Evolutionary conservation across 331 rosid species (phyloP).

Genomic region (Spiraea crenata): DNA sequence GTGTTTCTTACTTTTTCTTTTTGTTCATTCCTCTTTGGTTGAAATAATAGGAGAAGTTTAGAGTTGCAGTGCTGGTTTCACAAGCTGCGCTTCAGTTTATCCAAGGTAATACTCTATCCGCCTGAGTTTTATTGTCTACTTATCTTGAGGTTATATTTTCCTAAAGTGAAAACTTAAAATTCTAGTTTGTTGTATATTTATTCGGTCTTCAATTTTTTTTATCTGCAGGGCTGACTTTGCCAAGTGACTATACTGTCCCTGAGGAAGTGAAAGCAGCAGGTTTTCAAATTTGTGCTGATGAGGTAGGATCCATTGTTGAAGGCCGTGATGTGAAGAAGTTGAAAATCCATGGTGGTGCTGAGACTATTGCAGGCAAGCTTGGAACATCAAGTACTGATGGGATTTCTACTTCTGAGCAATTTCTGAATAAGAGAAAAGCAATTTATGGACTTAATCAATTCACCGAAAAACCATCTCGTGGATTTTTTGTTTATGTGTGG

Average conservation of each 20-base stretch:
- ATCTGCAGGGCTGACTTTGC: conserved; percentile 61
- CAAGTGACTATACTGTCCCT: conserved; percentile 69
- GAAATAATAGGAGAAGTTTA: conserved; percentile 75
- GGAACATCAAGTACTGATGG: conserved; percentile 53
- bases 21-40: conserved; percentile 9
- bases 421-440: conserved; percentile 59
- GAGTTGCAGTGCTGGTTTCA: conserved; percentile 98
- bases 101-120: conserved; percentile 54
- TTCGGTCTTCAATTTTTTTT: conserved; percentile 8
- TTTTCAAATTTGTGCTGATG: conserved; percentile 83
- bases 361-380: conserved; percentile 62
- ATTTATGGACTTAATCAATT: conserved; percentile 82
- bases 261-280: conserved; percentile 86
- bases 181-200: neutral
- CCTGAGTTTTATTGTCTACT: conserved; percentile 5
- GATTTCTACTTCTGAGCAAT: conserved; percentile 61
- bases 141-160: neutral
- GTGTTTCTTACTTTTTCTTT: neutral
- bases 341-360: conserved; percentile 65
- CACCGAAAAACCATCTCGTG: conserved; percentile 69
- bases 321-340: conserved; percentile 88
- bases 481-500: conserved; percentile 85
- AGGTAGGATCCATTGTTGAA: conserved; percentile 73
- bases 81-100: conserved; percentile 99
- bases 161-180: neutral